These are phyloP conservation scores for Myxozyma melibiosi DNA, from an alignment of 805 yeast genomes.

Conservation along the genomic window DNA sequence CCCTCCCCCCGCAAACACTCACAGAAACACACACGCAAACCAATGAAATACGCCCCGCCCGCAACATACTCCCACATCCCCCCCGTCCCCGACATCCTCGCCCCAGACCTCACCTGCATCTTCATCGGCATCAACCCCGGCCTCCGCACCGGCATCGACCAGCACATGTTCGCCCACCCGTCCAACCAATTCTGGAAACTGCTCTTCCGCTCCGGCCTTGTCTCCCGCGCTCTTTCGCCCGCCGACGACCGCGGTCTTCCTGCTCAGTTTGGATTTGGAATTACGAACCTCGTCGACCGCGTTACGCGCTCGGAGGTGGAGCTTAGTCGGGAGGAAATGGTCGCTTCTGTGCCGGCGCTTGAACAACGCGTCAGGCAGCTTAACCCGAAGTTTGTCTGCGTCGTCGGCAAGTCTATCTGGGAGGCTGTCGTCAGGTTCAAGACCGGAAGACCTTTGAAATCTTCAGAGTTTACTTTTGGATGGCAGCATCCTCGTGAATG, in stretches of 20 bases:
- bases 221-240: conserved; percentile 41
- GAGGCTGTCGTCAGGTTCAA: conserved; percentile 52
- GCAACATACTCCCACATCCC: conserved; percentile 31
- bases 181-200: conserved; percentile 71
- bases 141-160: conserved; percentile 56
- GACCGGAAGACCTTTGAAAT: conserved; percentile 40
- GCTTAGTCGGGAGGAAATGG: conserved; percentile 55
- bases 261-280: conserved; percentile 56
- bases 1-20: background rate
- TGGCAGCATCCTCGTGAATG: background rate
- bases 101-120: conserved; percentile 46
- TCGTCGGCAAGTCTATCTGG: conserved; percentile 80
- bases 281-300: conserved; percentile 68
- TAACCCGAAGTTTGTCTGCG: conserved; percentile 51
- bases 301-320: conserved; percentile 64
- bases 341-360: conserved; percentile 56
- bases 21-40: conserved; percentile 11
- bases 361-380: conserved; percentile 48
- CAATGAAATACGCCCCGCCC: conserved; percentile 31
- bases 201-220: conserved; percentile 55
- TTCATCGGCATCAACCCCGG: conserved; percentile 80
- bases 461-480: conserved; percentile 34
- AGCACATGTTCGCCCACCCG: conserved; percentile 74
- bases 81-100: conserved; percentile 31
- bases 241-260: conserved; percentile 50